phyloP scores from a whole-genome alignment of 805 yeast species.

The Suhomyces xylopsoci region DNA sequence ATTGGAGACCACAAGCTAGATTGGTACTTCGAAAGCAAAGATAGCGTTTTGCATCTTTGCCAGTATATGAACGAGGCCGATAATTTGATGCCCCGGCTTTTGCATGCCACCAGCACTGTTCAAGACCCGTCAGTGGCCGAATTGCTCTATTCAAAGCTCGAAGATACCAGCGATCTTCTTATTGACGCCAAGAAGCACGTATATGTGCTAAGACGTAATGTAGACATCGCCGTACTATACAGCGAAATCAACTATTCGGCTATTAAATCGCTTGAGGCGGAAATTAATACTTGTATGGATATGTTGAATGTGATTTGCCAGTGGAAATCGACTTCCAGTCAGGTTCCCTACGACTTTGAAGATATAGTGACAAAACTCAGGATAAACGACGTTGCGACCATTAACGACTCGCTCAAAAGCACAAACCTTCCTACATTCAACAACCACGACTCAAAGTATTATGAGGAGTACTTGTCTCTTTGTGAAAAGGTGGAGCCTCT shows the following conservation, averaged over 20 bases:
- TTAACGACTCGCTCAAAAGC: conserved; percentile 14
- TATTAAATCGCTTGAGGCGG: conserved; percentile 21
- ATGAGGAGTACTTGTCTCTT: conserved; percentile 40
- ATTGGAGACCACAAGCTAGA: not conserved
- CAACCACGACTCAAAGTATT: conserved; percentile 30
- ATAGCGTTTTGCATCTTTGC: conserved; percentile 15
- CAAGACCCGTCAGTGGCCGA: conserved; percentile 1
- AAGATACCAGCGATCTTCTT: conserved; percentile 22
- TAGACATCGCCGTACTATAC: conserved; percentile 27
- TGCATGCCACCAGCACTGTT: conserved; percentile 7
- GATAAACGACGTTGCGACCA: conserved; percentile 14
- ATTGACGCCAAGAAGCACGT: conserved; percentile 23
- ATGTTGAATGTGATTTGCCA: conserved; percentile 2
- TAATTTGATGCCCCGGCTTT: conserved; percentile 19
- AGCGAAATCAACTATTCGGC: conserved; percentile 25
- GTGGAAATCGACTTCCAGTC: conserved; percentile 9
- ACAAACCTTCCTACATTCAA: conserved; percentile 30
- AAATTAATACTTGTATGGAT: conserved; percentile 24
- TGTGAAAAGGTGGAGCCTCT: conserved; percentile 48
- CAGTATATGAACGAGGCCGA: conserved; percentile 24
- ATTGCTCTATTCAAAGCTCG: conserved; percentile 23
- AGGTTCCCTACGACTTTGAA: conserved; percentile 17
- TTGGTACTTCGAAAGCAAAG: conserved; percentile 28
- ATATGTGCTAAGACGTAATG: conserved; percentile 18
- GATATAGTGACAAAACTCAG: conserved; percentile 22